A percentile compares a stretch with the other conserved stretches of the same genome.
Conservation (phyloP, 805 yeast genomes). For the Priceomyces castillae region DNA sequence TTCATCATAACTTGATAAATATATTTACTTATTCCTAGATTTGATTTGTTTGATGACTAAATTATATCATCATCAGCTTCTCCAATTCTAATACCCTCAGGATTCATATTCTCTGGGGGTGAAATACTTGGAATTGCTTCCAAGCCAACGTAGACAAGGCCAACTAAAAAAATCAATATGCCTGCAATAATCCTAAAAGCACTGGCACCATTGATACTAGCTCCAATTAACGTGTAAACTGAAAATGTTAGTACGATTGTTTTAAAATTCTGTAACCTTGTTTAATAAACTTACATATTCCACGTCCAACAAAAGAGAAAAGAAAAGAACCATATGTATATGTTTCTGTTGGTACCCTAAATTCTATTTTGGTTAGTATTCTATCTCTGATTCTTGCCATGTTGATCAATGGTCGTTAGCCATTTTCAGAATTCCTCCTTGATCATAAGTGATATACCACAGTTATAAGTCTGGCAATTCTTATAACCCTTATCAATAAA, state of each 20-base stretch:
- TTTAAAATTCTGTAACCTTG: background rate
- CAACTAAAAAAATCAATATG: slow-evolving; percentile 55
- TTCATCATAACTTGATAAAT: too few species aligned
- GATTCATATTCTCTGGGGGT: slow-evolving; percentile 78
- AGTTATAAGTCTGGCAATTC: too few species aligned
- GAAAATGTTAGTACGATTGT: slow-evolving; percentile 18
- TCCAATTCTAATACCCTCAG: slow-evolving; percentile 40
- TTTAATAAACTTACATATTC: slow-evolving; percentile 48
- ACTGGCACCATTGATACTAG: slow-evolving; percentile 47
- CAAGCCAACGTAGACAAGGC: slow-evolving; percentile 55
- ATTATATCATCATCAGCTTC: slow-evolving; percentile 40
- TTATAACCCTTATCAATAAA: too few species aligned
- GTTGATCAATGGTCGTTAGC: too few species aligned
- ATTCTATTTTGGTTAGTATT: slow-evolving; percentile 30
- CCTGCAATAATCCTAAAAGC: slow-evolving; percentile 58
- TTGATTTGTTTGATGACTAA: slow-evolving; percentile 10
- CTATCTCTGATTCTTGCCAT: background rate
- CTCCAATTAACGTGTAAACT: slow-evolving; percentile 40
- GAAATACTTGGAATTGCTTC: slow-evolving; percentile 74
- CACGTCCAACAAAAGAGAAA: slow-evolving; percentile 74
- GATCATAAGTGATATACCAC: too few species aligned
- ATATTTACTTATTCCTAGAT: too few species aligned
- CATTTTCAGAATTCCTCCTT: too few species aligned
- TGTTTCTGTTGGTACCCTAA: slow-evolving; percentile 57
- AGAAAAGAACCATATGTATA: slow-evolving; percentile 64